phyloP scores from a whole-genome alignment of 2,329 filamentous ascomycete genomes.

The Fusarium luffae region DNA sequence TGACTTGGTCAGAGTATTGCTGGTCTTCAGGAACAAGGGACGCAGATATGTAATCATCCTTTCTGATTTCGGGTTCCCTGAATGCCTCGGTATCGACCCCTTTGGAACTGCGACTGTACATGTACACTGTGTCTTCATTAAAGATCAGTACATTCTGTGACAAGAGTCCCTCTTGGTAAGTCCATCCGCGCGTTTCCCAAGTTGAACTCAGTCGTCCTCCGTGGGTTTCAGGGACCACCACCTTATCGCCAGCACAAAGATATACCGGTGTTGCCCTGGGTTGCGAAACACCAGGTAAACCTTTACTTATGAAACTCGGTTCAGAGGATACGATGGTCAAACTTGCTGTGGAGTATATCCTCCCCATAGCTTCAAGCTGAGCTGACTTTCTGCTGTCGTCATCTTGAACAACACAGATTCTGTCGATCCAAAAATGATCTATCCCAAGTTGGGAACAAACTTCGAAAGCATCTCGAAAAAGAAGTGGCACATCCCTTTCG shows the following conservation, averaged over 20 bases:
- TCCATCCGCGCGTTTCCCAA: not conserved
- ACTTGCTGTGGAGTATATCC: not conserved
- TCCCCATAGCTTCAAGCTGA: not conserved
- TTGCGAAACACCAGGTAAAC: not conserved
- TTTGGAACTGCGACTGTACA: not conserved
- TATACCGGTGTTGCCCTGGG: accelerated
- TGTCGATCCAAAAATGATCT: not conserved
- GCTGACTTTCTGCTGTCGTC: not conserved
- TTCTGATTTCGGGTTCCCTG: too few species aligned
- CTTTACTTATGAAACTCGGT: accelerated
- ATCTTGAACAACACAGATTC: not conserved
- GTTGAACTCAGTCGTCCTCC: too few species aligned
- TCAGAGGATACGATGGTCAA: not conserved
- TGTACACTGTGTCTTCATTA: not conserved
- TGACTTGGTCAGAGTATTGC: not conserved
- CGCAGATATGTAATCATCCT: too few species aligned
- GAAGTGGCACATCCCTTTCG: accelerated
- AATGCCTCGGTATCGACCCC: too few species aligned
- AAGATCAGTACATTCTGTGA: not conserved
- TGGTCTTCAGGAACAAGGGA: not conserved
- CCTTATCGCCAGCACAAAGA: not conserved
- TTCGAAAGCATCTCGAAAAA: accelerated
- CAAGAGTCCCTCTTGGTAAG: not conserved
- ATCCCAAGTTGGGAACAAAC: not conserved
- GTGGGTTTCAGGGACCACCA: too few species aligned